Percentiles rank a stretch among this genome's conserved stretches.
Evolutionary conservation across 2,329 filamentous ascomycete species (phyloP).

Genomic region (Biscogniauxia marginata): DNA sequence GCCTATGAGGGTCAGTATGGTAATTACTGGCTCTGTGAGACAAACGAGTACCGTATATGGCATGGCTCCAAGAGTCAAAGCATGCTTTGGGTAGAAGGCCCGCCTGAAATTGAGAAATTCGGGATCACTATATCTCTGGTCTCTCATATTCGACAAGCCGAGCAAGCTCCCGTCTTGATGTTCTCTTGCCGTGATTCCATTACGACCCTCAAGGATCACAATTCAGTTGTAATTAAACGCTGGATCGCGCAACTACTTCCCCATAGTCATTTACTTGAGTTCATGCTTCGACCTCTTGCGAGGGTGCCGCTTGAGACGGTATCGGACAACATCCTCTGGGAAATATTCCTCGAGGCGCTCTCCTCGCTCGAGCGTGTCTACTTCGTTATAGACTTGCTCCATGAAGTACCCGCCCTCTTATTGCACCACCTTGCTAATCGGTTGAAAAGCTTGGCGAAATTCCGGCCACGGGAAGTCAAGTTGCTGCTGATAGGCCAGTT

Average conservation of each 20-base stretch:
- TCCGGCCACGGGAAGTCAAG: not conserved
- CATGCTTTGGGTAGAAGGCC: not conserved
- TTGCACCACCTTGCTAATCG: not conserved
- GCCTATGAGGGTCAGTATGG: no score
- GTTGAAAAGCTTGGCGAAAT: not conserved
- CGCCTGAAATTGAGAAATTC: not conserved
- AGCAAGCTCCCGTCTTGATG: not conserved
- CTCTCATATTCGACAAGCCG: not conserved
- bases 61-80: not conserved
- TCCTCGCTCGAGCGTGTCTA: not conserved
- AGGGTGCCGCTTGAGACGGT: not conserved
- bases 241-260: not conserved
- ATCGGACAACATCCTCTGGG: not conserved
- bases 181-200: not conserved
- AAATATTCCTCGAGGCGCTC: not conserved
- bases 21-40: not conserved
- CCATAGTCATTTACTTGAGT: not conserved
- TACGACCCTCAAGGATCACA: not conserved
- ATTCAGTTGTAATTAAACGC: not conserved
- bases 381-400: not conserved
- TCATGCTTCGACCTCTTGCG: not conserved
- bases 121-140: not conserved
- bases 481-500: not conserved
- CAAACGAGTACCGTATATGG: not conserved
- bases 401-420: not conserved